phyloP scores from a whole-genome alignment of 345 rosid genomes.

The Salix purpurea region DNA sequence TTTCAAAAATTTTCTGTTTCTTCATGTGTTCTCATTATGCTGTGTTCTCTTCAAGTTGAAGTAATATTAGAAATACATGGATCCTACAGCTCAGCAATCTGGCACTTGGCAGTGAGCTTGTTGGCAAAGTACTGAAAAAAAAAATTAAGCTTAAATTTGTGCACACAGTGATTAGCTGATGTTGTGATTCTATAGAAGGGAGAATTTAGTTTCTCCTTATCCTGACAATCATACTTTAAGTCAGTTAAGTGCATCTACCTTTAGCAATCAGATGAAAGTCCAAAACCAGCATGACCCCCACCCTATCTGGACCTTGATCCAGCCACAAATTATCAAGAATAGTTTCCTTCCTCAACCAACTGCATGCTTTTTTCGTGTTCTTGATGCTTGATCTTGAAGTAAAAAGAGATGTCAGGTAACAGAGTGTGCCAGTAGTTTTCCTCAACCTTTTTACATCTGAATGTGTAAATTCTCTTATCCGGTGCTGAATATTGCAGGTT shows the following conservation, averaged over 20 bases:
- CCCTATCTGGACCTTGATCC: too few species aligned
- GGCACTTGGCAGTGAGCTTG: not conserved
- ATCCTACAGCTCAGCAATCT: conserved; percentile 1
- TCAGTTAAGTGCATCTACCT: not conserved
- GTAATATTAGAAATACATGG: not conserved
- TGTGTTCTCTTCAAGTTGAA: not conserved
- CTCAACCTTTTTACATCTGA: not conserved
- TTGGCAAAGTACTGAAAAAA: not conserved
- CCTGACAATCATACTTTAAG: not conserved
- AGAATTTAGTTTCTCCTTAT: not conserved
- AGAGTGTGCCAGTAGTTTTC: not conserved
- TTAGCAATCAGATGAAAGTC: not conserved
- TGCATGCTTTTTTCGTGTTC: not conserved
- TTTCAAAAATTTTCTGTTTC: not conserved
- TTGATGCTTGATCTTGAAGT: not conserved
- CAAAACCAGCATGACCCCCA: not conserved
- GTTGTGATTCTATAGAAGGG: not conserved
- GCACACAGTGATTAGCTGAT: too few species aligned
- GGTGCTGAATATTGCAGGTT: conserved; percentile 41
- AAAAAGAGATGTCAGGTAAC: not conserved
- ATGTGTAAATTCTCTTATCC: not conserved
- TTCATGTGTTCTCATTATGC: not conserved
- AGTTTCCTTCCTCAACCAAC: not conserved
- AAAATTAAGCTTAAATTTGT: not conserved
- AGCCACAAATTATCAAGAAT: too few species aligned